A percentile compares a stretch with the other conserved stretches of the same genome.
Evolutionary conservation across 257 asterid genomes (phyloP).

Genomic region (Phtheirospermum japonicum): DNA sequence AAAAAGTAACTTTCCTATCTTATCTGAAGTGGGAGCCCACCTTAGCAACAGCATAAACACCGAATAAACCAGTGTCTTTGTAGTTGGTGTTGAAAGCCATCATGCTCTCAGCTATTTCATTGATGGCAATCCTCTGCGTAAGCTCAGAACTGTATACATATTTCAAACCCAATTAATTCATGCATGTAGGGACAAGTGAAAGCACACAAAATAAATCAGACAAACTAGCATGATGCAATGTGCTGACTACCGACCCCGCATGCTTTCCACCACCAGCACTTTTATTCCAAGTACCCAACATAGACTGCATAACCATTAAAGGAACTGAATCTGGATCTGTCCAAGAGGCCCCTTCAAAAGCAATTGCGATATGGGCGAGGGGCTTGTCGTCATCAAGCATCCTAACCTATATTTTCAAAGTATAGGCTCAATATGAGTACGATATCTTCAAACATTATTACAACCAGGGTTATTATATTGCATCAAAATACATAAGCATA

Average conservation of each 20-base stretch:
- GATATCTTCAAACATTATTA: too few relatives aligned
- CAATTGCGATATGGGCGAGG: conserved; percentile 79
- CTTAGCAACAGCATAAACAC: conserved; percentile 89
- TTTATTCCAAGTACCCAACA: conserved; percentile 86
- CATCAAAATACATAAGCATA: conserved; percentile 22
- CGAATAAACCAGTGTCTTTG: conserved; percentile 88
- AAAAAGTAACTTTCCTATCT: not conserved
- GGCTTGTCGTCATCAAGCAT: conserved; percentile 68
- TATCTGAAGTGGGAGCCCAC: conserved; percentile 30
- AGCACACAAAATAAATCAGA: not conserved
- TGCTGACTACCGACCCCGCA: conserved; percentile 59
- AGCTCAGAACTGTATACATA: conserved; percentile 58
- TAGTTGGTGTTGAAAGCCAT: conserved; percentile 90
- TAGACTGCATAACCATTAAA: conserved; percentile 79
- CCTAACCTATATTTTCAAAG: conserved; percentile 50
- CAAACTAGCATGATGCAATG: not conserved
- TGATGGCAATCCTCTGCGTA: conserved; percentile 66
- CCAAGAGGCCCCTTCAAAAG: conserved; percentile 94
- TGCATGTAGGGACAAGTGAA: not conserved
- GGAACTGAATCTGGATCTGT: conserved; percentile 68
- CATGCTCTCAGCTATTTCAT: conserved; percentile 80
- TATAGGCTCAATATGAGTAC: too few relatives aligned
- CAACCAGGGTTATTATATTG: too few relatives aligned
- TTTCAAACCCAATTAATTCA: conserved; percentile 29
- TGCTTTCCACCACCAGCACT: conserved; percentile 76